Base-by-base conservation (phyloP, 441 rosid species). In the Metrosideros polymorpha region DNA sequence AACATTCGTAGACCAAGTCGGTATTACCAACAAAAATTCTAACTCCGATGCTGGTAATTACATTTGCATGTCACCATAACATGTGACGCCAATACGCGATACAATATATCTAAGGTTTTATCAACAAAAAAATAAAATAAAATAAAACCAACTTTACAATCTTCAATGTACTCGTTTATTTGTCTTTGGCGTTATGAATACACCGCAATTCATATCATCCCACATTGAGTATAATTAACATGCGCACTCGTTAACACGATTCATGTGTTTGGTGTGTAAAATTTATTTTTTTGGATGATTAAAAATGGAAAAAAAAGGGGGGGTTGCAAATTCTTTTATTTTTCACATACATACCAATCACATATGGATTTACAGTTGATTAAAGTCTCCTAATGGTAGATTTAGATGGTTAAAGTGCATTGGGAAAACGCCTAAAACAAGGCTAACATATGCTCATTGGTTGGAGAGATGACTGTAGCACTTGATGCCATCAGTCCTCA, bases 191-290 rank as follows among this genome's bases (percentile, higher is more conserved):
- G 0, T 35, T 35, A 32, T 17, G 13, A 1, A 18, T 9, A 32
- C 2, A 32, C 30, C 0, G 6, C 30, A 30, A 30, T 30, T 0
- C 3, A 6, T 17, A 66, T 66, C 27, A 35, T 61, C 12, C 0
- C 3, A 9, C 0, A 6, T 35, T 9, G 1, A 19, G 43, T 10
- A 7, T 30, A 25, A 1, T 32, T 8, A 63, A 19, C 3, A 30
- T 17, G 8, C 0, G 6, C 39, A 0, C 4, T 35, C 39, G 22
- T 63, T 18, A 32, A 18, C 76, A n/a, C 0, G 0, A 0, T 8
- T 13, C 0, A 0, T 3, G 3, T 63, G 43, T 32, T 12, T 9
- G 12, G 17, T 32, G 76, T 9, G 0, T 63, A 32, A 5, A 9
- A 6, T 22, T 63, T 32, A 32, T 63, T 24, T 18, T 54, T 2